A percentile compares a stretch with the other conserved stretches of the same genome.
Evolutionary conservation across 2,329 filamentous ascomycete species (phyloP).

Genomic region (Xylariaceae sp.): DNA sequence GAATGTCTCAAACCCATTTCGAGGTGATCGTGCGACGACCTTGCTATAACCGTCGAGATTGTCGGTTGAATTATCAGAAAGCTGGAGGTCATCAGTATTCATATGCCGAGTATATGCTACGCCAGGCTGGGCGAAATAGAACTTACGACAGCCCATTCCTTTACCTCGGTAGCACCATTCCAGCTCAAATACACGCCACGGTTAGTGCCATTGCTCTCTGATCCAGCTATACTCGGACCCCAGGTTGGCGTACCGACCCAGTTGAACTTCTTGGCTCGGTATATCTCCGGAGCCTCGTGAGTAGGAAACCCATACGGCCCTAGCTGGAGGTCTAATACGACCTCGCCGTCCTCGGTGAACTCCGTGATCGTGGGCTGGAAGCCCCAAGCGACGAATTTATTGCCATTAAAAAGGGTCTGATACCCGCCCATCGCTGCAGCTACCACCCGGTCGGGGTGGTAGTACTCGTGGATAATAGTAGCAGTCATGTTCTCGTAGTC

Average conservation of each 20-base stretch:
- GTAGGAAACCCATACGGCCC: not conserved
- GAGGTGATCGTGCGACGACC: not conserved
- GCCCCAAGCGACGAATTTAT: slow-evolving; percentile 2
- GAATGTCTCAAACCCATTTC: not conserved
- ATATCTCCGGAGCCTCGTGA: not conserved
- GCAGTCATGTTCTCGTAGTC: slow-evolving; percentile 6
- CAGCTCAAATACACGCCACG: not conserved
- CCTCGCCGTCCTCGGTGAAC: not conserved
- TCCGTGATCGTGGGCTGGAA: slow-evolving; percentile 3
- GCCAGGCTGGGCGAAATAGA: not conserved
- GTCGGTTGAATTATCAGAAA: not conserved
- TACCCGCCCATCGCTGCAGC: slow-evolving; percentile 1
- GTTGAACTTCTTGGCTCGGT: not conserved
- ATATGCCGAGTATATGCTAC: too few species aligned
- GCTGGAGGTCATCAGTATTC: too few species aligned
- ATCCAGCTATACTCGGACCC: not conserved
- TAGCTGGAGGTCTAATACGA: not conserved
- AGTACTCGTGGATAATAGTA: not conserved
- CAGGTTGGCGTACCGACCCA: not conserved
- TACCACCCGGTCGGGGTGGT: slow-evolving; percentile 1
- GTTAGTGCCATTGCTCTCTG: not conserved
- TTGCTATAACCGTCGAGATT: not conserved
- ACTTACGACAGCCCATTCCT: not conserved
- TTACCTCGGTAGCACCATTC: not conserved
- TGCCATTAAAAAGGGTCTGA: not conserved